phyloP scores from a whole-genome alignment of 371 early-diverging fungal genomes.

The Zychaea mexicana region DNA sequence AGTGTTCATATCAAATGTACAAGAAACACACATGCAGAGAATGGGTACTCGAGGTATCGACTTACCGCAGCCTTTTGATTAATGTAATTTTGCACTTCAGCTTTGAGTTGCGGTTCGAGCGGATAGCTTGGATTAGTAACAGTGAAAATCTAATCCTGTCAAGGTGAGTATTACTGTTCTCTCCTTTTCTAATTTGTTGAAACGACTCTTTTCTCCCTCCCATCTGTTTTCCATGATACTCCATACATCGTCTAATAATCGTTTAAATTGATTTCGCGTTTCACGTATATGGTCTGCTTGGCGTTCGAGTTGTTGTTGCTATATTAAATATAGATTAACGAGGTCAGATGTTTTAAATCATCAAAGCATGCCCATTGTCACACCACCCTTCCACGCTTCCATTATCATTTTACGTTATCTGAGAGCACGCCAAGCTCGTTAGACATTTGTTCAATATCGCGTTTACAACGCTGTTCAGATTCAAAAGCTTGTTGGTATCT shows the following conservation, averaged over 20 bases:
- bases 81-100: conserved; percentile 31
- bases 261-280: not conserved
- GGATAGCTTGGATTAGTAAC: conserved; percentile 24
- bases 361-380: not conserved
- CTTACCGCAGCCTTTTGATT: conserved; percentile 31
- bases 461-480: conserved; percentile 36
- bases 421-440: conserved; percentile 8
- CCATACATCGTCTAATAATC: conserved; percentile 18
- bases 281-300: conserved; percentile 13
- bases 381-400: not conserved
- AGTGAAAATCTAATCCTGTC: conserved; percentile 27
- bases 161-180: too few species aligned
- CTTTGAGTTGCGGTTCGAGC: conserved; percentile 29
- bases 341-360: not conserved
- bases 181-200: not conserved
- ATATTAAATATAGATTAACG: not conserved
- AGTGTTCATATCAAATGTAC: too few species aligned
- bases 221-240: not conserved
- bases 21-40: not conserved
- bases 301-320: conserved; percentile 17
- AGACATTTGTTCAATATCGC: conserved; percentile 26
- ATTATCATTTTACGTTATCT: conserved; percentile 9
- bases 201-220: not conserved
- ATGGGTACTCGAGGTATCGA: not conserved
- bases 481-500: conserved; percentile 49